Evolutionary conservation across 1,139 yeast species (phyloP), one percentile per base, ranked within the genome.

Genomic region (Scheffersomyces illinoinensis): DNA sequence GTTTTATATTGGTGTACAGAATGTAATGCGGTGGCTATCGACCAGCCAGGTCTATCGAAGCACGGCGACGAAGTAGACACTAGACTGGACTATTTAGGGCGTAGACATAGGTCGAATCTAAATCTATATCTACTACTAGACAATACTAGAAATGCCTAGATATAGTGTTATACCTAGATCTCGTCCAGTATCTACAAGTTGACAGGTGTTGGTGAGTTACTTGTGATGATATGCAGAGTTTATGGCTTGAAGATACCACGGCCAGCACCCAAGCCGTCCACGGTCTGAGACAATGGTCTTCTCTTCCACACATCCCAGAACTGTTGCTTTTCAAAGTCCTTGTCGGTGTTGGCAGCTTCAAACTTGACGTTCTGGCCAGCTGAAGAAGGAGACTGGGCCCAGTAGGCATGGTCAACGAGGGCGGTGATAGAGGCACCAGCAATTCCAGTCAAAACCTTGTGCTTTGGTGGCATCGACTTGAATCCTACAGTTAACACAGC

Each of bases 241-340:
- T 63, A 69, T 57, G 69, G 68, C 69, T 69, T 69, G 64, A 69
- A 66, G 53, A 85, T 81, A 65, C 88, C 88, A 71, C 88, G 79
- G 58, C 88, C 88, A 64, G 77, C 85, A 60, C 97, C 97, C 68
- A 91, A 81, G 68, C 87, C 89, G 64, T 86, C 90, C 50, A 89
- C 84, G 20, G 96, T 90, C 76, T 90, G 93, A 47, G 93, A 86
- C 66, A 91, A 77, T 26, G 97, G 97, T 71, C 91, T 85, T 81
- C 97, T 87, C 78, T 87, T 86, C 75, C 88, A 86, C 53, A 88
- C 88, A 65, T 90, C 96, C 93, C 93, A 91, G 78, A 90, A 90
- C 49, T 87, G 87, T 76, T 89, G 95, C 71, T 84, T 84, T 60
- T 76, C 77, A 53, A 61, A 56, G 20, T 74, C 77, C 57, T 70